Percentiles rank a stretch among this genome's conserved stretches.
Evolutionary conservation across 345 rosid genomes (phyloP).

Genomic region (Punica granatum): DNA sequence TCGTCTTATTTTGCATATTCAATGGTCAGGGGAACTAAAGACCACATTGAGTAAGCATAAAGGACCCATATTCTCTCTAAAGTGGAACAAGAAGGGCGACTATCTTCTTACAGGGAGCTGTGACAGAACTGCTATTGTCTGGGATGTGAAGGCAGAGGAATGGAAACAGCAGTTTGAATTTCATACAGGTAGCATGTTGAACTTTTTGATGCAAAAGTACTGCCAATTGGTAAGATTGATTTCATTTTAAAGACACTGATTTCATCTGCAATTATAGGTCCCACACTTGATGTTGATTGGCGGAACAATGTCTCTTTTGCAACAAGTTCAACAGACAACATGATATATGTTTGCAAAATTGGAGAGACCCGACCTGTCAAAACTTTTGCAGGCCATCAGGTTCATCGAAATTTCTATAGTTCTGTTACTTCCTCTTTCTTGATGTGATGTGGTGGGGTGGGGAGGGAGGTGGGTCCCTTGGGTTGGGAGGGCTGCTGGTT

Average conservation of each 20-base stretch:
- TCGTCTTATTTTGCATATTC: conserved; percentile 3
- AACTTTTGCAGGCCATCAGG: conserved; percentile 92
- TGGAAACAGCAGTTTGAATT: conserved; percentile 94
- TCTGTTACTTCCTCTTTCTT: too few relatives aligned
- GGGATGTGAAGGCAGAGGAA: conserved; percentile 96
- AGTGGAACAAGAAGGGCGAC: conserved; percentile 99
- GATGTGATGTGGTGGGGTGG: too few relatives aligned
- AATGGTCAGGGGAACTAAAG: conserved; percentile 64
- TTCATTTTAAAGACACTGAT: conserved; percentile 11
- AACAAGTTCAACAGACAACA: conserved; percentile 87
- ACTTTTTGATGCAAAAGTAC: neutral
- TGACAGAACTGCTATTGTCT: conserved; percentile 93
- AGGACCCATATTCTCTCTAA: conserved; percentile 95
- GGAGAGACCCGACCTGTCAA: conserved; percentile 74
- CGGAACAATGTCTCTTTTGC: conserved; percentile 94
- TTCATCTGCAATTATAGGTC: conserved; percentile 41
- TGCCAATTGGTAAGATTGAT: neutral
- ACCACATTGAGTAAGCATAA: conserved; percentile 85
- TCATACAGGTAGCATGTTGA: conserved; percentile 51
- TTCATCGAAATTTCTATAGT: conserved; percentile 22
- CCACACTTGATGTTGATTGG: conserved; percentile 99
- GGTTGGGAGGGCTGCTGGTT: too few relatives aligned
- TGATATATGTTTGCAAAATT: conserved; percentile 94
- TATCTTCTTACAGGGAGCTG: conserved; percentile 97
- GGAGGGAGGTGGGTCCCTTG: too few relatives aligned